phyloP scores from a whole-genome alignment of 2,329 filamentous ascomycete genomes.

The Alternaria novae-zelandiae region DNA sequence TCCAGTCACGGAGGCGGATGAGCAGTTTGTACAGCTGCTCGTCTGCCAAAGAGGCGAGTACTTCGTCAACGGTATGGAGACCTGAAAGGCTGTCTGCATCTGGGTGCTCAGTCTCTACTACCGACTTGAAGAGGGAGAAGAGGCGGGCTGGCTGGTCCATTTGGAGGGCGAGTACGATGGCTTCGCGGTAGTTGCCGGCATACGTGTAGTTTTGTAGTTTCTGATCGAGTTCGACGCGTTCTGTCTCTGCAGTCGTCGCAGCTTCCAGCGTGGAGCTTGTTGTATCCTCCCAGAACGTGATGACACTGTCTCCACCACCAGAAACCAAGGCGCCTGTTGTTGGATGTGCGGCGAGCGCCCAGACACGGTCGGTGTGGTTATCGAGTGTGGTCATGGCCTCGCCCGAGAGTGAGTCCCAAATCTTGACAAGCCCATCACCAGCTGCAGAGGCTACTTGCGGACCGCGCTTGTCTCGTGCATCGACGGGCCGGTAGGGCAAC shows the following conservation, averaged over 20 bases:
- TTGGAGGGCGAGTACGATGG: slow-evolving; percentile 87
- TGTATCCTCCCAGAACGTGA: slow-evolving; percentile 96
- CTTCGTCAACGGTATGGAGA: slow-evolving; percentile 75
- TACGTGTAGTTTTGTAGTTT: slow-evolving; percentile 92
- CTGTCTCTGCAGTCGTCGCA: slow-evolving; percentile 74
- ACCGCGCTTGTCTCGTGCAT: slow-evolving; percentile 59
- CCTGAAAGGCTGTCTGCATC: slow-evolving; percentile 71
- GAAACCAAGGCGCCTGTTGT: slow-evolving; percentile 77
- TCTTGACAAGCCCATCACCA: slow-evolving; percentile 92
- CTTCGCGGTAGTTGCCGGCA: slow-evolving; percentile 85
- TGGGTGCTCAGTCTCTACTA: slow-evolving; percentile 68
- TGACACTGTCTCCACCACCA: slow-evolving; percentile 87
- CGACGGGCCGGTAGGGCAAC: slow-evolving; percentile 64
- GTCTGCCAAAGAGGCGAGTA: slow-evolving; percentile 77
- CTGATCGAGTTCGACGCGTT: slow-evolving; percentile 92
- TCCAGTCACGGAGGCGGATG: slow-evolving; percentile 89
- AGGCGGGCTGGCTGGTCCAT: slow-evolving; percentile 93
- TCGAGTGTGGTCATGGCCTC: slow-evolving; percentile 90
- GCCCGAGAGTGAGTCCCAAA: slow-evolving; percentile 88
- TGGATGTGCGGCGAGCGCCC: slow-evolving; percentile 78
- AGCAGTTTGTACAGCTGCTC: slow-evolving; percentile 87
- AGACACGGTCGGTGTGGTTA: slow-evolving; percentile 95
- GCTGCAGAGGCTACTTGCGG: slow-evolving; percentile 84
- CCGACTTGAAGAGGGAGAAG: slow-evolving; percentile 80
- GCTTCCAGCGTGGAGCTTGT: slow-evolving; percentile 79